Evolutionary conservation across 495 filamentous ascomycete genomes (phyloP), one percentile per base, ranked within the genome.

Genomic region (Saxispiralis lemnorum): DNA sequence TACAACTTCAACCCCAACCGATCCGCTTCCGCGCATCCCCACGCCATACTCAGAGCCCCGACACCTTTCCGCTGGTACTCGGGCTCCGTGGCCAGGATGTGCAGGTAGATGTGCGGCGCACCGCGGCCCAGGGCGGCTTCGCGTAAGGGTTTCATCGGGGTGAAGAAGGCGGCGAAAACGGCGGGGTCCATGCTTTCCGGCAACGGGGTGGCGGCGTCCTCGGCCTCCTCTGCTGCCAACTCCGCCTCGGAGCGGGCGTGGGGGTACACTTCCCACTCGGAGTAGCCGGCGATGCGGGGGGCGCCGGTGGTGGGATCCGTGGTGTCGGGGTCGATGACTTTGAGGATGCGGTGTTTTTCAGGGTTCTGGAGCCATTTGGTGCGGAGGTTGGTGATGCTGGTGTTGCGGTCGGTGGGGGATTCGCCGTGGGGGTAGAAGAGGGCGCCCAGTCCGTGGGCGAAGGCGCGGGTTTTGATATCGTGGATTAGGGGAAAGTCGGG

Each of bases 1-100:
- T 48, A 57, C 1, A 44, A 43, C 14, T 28, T 39, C 11, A 57
- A 18, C 6, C 49, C 49, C 18, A 42, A 28, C 32, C 49, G 32
- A 24, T 57, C 49, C 6, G 54, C 54, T 24, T 44, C 11, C 43
- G 51, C 44, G 4, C 45, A 42, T 6, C 53, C 53, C 47, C 47
- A 48, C 12, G 39, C 15, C 33, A 56, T 20, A 7, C 38, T 36
- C 47, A 51, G 45, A 9, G 39, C 39, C 1, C 47, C 53, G 6
- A 47, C 51, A 14, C 53, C 53, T 24, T 42, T 28, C 7, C 53
- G 47, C 34, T 53, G 47, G 21, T 56, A 44, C 6, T 35, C 19
- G 9, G 50, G 51, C n/a, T 31, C 33, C 16, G 47, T 48, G 14
- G 39, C 40, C 9, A 56, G 42, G 15, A 48, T 46, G 31, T 45